These are phyloP conservation scores for Chaetomium tenue DNA, from an alignment of 495 filamentous ascomycete genomes.

Conservation along the genomic window DNA sequence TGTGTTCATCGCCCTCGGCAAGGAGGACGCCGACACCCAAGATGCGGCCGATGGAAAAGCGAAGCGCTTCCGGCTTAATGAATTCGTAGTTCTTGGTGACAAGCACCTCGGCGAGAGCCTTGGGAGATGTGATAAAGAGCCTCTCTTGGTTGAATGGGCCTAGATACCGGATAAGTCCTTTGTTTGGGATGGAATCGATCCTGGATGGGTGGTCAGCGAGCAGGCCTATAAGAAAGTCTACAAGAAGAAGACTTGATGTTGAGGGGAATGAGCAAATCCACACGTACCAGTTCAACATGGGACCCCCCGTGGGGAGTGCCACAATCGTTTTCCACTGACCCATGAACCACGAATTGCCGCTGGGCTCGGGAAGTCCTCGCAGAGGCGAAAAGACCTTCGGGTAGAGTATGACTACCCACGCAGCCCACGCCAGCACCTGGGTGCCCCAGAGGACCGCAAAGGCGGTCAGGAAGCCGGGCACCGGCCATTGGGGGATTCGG, in stretches of 20 bases:
- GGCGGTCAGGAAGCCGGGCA: conserved; percentile 24
- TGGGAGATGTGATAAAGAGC: conserved; percentile 62
- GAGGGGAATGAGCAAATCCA: not conserved
- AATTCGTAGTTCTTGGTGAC: conserved; percentile 76
- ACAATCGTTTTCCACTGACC: conserved; percentile 60
- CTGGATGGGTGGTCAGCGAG: conserved; percentile 29
- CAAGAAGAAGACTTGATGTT: not conserved
- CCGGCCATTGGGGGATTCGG: conserved; percentile 31
- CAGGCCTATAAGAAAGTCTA: too few species aligned
- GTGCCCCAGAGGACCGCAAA: conserved; percentile 30
- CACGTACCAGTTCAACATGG: conserved; percentile 58
- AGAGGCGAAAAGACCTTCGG: conserved; percentile 72
- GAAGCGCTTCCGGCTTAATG: conserved; percentile 62
- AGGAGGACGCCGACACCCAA: conserved; percentile 76
- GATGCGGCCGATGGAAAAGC: conserved; percentile 57
- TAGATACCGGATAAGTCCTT: conserved; percentile 79
- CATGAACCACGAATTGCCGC: conserved; percentile 44
- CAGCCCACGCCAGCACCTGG: conserved; percentile 30
- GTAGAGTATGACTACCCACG: conserved; percentile 62
- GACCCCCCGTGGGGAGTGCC: conserved; percentile 58
- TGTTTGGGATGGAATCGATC: conserved; percentile 74
- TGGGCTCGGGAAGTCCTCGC: conserved; percentile 59
- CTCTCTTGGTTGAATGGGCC: conserved; percentile 69
- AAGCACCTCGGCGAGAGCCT: conserved; percentile 64
- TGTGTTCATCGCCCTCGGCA: conserved; percentile 84